Base-by-base conservation (phyloP, 2,329 filamentous ascomycete species). In the Alternaria hordeiaustralica region DNA sequence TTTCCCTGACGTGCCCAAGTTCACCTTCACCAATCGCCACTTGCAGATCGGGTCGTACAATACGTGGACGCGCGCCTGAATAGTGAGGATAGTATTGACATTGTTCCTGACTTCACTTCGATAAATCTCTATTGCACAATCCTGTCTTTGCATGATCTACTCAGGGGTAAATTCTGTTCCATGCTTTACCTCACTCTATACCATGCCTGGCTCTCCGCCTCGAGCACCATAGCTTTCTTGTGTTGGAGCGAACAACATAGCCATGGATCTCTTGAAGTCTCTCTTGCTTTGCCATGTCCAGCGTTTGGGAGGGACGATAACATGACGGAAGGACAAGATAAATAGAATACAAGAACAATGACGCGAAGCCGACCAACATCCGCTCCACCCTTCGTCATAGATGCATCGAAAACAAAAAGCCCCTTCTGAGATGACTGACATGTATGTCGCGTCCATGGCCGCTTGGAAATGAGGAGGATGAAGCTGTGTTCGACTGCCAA, bases 1-100 rank as follows among this genome's bases (percentile, higher is more conserved):
- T 60, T 50, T 45, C 50, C 60, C 50, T 60, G 25, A 59, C 43
- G 33, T 49, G 23, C 57, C 47, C 28, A 18, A 41, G 30, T 33
- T 63, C 60, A 63, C 56, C 33, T 60, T 63, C 60, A 63, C 50
- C 55, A 50, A 45, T 11, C 30, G 30, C 13, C 9, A 15, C 55
- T 21, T 21, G 21, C 41, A 23, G 20, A 10, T 41, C 10, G n/a
- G 13, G 43, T 28, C 60, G 25, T 47, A 18, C 26, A 28, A 58
- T 28, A 43, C 12, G 36, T 6, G 10, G 18, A 18, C 21, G 8
- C 20, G 26, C 26, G 6, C 20, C 28, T 9, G 23, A 11, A 33
- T 7, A 45, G 20, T 41, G 20, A 36, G 11, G 15, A 33, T 41
- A 11, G 2, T 46, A 15, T 26, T 21, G 23, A 15, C 4, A 26